Evolutionary conservation across 805 yeast genomes (phyloP).

Genomic region (Lachancea fermentati): DNA sequence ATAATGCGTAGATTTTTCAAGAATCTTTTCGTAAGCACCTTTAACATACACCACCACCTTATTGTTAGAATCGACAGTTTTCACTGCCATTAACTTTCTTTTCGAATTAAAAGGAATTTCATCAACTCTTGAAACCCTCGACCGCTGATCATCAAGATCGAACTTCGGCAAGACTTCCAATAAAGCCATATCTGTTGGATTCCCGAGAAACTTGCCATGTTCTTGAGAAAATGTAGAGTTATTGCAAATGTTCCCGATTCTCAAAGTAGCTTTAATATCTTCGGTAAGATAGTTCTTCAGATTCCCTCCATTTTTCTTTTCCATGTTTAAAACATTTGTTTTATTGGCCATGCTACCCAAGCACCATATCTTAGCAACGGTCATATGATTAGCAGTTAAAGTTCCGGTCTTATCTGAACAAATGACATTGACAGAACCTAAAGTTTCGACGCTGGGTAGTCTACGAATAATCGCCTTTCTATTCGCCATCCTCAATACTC

Average conservation of each 20-base stretch:
- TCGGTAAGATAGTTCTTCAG: slow-evolving; percentile 41
- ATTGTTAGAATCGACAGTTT: slow-evolving; percentile 52
- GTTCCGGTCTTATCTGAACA: slow-evolving; percentile 93
- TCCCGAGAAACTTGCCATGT: slow-evolving; percentile 71
- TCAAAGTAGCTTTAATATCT: slow-evolving; percentile 52
- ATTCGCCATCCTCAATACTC: slow-evolving; percentile 93
- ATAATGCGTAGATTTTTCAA: slow-evolving; percentile 56
- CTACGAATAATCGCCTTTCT: slow-evolving; percentile 92
- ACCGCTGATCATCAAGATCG: slow-evolving; percentile 66
- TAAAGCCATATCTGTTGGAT: slow-evolving; percentile 92
- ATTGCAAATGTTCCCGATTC: slow-evolving; percentile 69
- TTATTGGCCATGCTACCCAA: slow-evolving; percentile 47
- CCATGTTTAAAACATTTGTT: slow-evolving; percentile 36
- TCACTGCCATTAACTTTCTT: slow-evolving; percentile 88
- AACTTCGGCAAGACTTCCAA: slow-evolving; percentile 68
- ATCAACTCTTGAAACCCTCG: slow-evolving; percentile 46
- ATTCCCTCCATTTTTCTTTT: slow-evolving; percentile 39
- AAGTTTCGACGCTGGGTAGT: slow-evolving; percentile 90
- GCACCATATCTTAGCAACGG: slow-evolving; percentile 79
- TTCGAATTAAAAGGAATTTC: slow-evolving; percentile 83
- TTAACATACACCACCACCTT: slow-evolving; percentile 64
- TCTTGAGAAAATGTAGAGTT: slow-evolving; percentile 66
- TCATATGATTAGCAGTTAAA: slow-evolving; percentile 85
- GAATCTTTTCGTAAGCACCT: slow-evolving; percentile 82
- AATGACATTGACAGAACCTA: slow-evolving; percentile 90